Evolutionary conservation across 495 filamentous ascomycete species (phyloP), one percentile per base, ranked within the genome.

Genomic region (Achaetomiella virescens): DNA sequence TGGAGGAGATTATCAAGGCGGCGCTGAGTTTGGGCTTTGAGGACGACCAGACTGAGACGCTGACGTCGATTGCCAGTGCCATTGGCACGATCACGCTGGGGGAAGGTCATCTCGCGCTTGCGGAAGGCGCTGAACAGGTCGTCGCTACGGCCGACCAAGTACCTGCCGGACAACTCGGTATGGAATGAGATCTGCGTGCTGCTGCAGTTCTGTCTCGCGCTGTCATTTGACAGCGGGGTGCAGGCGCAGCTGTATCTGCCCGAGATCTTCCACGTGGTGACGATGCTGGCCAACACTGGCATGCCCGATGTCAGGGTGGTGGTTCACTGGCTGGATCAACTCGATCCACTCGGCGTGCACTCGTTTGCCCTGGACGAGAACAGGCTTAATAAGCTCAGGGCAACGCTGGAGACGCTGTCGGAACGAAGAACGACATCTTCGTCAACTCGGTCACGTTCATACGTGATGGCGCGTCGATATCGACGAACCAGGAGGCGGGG

Each of bases 191-290:
- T 85, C 33, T 82, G 81, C 61, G 76, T 85, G 37, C 66, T 86
- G 12, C 70, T 86, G 44, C 79, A 82, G 37, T 81, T 85, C 51
- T 84, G 78, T 52, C 72, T 84, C 21, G 81, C 81, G 14, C 72
- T 83, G 41, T 85, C 83, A 27, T 86, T 86, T 55, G 81, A 84
- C 66, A 81, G 78, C 60, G 75, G 79, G 20, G 77, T 81, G 21
- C 83, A 85, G 58, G 76, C 82, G 12, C 81, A 85, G 64, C 70
- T 84, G 35, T 85, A 80, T 51, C 69, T 86, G 12, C 81, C 83
- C 6, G 83, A 86, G 64, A 73, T 85, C 47, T 85, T 85, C 66
- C 83, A 86, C 68, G 70, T 84, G 46, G 80, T 84, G 53, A 84
- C 82, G 1, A 84, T 86, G 79, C 74, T 84, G 12, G 79, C 81